Percentiles rank a stretch among this genome's conserved stretches.
Evolutionary conservation across 2,329 filamentous ascomycete genomes (phyloP).

Genomic region (Pochonia chlamydosporia): DNA sequence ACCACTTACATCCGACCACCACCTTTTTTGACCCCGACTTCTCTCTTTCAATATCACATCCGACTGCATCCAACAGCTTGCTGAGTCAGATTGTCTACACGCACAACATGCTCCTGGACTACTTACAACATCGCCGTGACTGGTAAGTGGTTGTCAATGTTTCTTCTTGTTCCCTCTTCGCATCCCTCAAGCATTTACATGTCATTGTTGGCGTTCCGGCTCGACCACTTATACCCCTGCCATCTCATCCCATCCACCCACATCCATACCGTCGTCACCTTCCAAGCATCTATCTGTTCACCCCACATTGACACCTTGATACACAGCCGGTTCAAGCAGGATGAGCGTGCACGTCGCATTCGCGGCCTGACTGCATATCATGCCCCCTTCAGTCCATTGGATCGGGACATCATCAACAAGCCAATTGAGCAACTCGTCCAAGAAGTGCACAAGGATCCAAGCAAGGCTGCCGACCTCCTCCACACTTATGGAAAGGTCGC

Average conservation of each 20-base stretch:
- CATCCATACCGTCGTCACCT: background rate
- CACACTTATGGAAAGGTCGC: constrained; percentile 82
- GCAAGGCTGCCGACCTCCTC: constrained; percentile 68
- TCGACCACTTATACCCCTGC: background rate
- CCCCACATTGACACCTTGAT: constrained; percentile 20
- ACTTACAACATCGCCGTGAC: constrained; percentile 64
- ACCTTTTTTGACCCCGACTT: constrained; percentile 1
- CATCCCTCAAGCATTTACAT: background rate
- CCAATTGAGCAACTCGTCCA: constrained; percentile 74
- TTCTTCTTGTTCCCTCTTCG: background rate
- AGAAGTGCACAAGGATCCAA: constrained; percentile 64
- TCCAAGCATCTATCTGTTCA: background rate
- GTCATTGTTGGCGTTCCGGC: background rate
- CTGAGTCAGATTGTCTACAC: background rate
- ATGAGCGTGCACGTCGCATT: constrained; percentile 66
- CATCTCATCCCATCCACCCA: background rate
- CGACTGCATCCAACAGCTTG: background rate
- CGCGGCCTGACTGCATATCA: constrained; percentile 61
- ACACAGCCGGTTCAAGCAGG: constrained; percentile 69
- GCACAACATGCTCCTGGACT: constrained; percentile 41
- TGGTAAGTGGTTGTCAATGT: constrained; percentile 44
- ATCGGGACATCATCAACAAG: constrained; percentile 62
- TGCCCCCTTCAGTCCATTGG: constrained; percentile 54
- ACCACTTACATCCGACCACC: background rate
- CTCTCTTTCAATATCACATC: background rate